phyloP scores from a whole-genome alignment of 257 asterid species.

The Jacaranda mimosifolia region DNA sequence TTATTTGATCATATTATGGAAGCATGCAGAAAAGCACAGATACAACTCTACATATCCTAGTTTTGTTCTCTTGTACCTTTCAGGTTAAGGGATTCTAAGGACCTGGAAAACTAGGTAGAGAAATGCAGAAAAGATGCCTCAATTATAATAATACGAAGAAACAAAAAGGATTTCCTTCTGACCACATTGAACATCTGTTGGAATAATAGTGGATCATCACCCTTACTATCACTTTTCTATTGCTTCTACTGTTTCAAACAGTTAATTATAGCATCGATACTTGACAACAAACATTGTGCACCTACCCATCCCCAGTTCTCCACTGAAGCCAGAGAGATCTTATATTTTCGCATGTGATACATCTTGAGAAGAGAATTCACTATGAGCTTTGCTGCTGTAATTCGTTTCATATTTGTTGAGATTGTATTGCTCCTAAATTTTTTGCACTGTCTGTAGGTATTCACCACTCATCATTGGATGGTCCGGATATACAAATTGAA shows the following conservation, averaged over 20 bases:
- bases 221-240: neutral
- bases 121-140: neutral
- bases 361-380: neutral
- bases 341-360: neutral
- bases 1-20: neutral
- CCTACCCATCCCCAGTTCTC: neutral
- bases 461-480: constrained; percentile 99
- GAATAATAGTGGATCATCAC: neutral
- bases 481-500: constrained; percentile 92
- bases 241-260: neutral
- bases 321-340: neutral
- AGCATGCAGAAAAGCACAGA: neutral
- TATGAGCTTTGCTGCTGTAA: neutral
- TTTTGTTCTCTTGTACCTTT: neutral
- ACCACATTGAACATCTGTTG: neutral
- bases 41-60: constrained; percentile 1
- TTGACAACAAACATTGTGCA: neutral
- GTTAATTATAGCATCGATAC: neutral
- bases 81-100: no score
- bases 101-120: neutral
- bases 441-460: constrained; percentile 60
- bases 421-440: neutral
- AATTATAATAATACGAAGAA: neutral
- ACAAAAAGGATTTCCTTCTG: neutral
- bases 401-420: neutral